Base-by-base conservation (phyloP, 768 basidiomycete genomes). In the Kwoniella sp. region DNA sequence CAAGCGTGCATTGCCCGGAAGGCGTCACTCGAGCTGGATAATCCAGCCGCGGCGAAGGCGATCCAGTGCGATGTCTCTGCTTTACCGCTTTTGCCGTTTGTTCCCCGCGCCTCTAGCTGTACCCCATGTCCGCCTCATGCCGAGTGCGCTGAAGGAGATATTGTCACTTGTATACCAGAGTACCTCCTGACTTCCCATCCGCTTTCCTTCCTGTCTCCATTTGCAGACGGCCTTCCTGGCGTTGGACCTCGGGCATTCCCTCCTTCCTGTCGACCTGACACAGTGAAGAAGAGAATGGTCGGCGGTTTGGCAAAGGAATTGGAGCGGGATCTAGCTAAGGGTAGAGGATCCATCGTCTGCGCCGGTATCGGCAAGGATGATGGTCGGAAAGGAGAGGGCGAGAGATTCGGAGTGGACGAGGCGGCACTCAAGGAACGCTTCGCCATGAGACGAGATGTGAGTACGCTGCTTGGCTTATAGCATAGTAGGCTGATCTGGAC, bases 81-180 rank as follows among this genome's bases (percentile, higher is more conserved):
- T 1, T 41, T 74, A 5, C 71, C 73, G 2, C 50, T 72, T 1
- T 23, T 73, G 2, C 69, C 68, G 0, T 56, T 69, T 53, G 32
- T 75, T 6, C 70, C 71, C 22, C 46, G 47, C 9, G 70, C 73
- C 3, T 25, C 51, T 1, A 46, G 60, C 1, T 78, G 77, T 56
- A 67, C 72, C 1, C 60, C 75, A 22, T 78, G 77, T 53, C 77
- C 77, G 0, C 44, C 60, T 2, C 75, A 77, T 48, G 77, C 71
- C 1, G 33, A 55, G 11, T 78, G 77, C 53, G 17, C 43, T 9
- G 56, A 63, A 11, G 75, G 74, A 1, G 11, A 62, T 8, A 49
- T 78, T 25, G 22, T 63, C 20, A 50, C 60, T 11, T 78, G 77
- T 56, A 63, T 59, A 17, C 61, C 60, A 20, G 76, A 76, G 43